Conservation (phyloP, 208 protist genomes). For the Tritrichomonas musculus region DNA sequence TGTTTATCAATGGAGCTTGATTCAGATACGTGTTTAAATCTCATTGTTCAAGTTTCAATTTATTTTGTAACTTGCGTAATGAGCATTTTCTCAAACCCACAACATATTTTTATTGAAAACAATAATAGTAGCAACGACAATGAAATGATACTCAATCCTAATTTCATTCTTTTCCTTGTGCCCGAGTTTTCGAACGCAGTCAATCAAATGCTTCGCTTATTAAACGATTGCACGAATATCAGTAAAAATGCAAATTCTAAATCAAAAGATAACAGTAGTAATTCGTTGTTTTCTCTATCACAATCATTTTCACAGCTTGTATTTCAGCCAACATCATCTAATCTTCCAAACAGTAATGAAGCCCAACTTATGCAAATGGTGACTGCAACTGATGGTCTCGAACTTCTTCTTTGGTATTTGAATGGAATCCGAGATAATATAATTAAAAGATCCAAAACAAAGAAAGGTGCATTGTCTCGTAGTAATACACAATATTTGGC, state of each 20-base stretch:
- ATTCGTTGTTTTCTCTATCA: too few species aligned
- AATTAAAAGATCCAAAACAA: background rate
- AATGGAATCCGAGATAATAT: background rate
- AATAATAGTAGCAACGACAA: background rate
- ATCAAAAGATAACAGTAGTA: too few species aligned
- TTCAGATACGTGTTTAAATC: background rate
- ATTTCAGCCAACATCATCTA: background rate
- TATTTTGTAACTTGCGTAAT: background rate
- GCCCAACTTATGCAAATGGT: background rate
- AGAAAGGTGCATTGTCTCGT: background rate
- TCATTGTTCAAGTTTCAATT: background rate
- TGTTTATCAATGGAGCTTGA: background rate
- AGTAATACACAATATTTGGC: too few species aligned
- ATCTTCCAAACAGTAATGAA: background rate
- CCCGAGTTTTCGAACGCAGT: background rate
- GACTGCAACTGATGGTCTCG: background rate
- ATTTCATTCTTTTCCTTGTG: background rate
- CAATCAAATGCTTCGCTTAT: background rate
- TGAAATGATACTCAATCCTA: background rate
- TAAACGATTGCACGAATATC: background rate
- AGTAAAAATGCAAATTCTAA: too few species aligned
- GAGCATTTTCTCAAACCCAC: background rate
- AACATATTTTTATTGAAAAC: background rate
- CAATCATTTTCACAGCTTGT: too few species aligned
- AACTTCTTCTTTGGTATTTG: background rate